phyloP scores from a whole-genome alignment of 345 rosid species.

The Brassica carinata region DNA sequence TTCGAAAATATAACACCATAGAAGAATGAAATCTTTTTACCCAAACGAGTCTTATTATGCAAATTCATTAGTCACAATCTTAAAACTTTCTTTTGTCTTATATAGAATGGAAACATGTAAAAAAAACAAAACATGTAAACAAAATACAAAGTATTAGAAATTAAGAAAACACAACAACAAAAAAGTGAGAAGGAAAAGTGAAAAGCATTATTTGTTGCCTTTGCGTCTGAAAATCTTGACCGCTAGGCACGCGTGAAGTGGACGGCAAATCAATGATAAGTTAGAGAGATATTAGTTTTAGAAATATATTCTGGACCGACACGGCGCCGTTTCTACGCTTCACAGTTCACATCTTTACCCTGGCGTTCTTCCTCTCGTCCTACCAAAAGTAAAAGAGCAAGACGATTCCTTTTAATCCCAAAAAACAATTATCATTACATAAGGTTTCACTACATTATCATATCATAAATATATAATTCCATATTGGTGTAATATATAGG shows the following conservation, averaged over 20 bases:
- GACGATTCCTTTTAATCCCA: not conserved
- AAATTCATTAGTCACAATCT: not conserved
- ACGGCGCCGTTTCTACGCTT: constrained; percentile 37
- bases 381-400: not conserved
- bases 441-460: too few species aligned
- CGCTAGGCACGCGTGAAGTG: constrained; percentile 61
- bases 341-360: constrained; percentile 33
- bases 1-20: not conserved
- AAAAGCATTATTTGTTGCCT: constrained; percentile 28
- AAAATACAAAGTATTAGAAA: too few species aligned
- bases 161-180: not conserved
- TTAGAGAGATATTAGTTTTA: not conserved
- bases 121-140: too few species aligned
- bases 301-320: constrained; percentile 17
- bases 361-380: not conserved
- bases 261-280: constrained; percentile 54
- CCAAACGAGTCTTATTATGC: not conserved
- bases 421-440: too few species aligned
- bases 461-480: too few species aligned
- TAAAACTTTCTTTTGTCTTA: too few species aligned
- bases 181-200: not conserved
- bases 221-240: constrained; percentile 56
- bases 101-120: too few species aligned
- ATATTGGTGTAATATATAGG: too few species aligned
- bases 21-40: not conserved